Evolutionary conservation across 106 monocot genomes (phyloP), one percentile per base, ranked within the genome.

Genomic region (Dendrobium chrysotoxum): DNA sequence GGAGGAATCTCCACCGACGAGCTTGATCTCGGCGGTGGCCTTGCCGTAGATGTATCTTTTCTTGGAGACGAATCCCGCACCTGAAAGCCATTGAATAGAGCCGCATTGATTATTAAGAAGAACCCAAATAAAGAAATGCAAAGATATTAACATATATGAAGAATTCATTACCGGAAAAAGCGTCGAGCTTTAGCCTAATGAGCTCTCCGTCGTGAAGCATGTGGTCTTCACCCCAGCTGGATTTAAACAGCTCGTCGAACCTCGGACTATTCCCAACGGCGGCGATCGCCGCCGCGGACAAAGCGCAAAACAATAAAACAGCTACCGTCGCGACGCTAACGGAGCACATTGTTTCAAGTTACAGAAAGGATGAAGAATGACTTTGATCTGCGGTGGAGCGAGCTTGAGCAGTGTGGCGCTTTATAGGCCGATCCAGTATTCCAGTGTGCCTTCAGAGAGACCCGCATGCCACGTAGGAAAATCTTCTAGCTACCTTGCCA

Each of bases 221-320:
- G 46, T 95, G 95, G 71, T 95, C 95, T 1, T 81, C 53, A 4
- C 92, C 92, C 95, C 95, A 95, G 84, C 90, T 87, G 41, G 90
- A 78, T 84, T 92, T 86, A 80, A 92, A 85, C 54, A 88, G 86
- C 12, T 92, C 88, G 23, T 86, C 87, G 66, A 89, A 92, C 82
- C 79, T 83, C 8, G 75, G 35, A 7, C 38, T 10, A 31, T 35
- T 35, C 35, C 31, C 35, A 31, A 2, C 35, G 31, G 9, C 8
- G 9, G 35, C 28, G 13, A 31, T n/a, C 31, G 28, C n/a, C 16
- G 0, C 71, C 71, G 13, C 26, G 21, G 65, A 30, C 30, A 71
- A 31, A 3, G 30, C 31, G 17, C 2, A 12, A 31, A 13, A 71
- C 71, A 71, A 4, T 71, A 35, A 8, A 1, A 71, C 12, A 35